Percentiles rank a stretch among this genome's conserved stretches.
These are phyloP conservation scores for Cladorrhinum sp. DNA, from an alignment of 2,329 filamentous ascomycete genomes.

Conservation along the genomic window DNA sequence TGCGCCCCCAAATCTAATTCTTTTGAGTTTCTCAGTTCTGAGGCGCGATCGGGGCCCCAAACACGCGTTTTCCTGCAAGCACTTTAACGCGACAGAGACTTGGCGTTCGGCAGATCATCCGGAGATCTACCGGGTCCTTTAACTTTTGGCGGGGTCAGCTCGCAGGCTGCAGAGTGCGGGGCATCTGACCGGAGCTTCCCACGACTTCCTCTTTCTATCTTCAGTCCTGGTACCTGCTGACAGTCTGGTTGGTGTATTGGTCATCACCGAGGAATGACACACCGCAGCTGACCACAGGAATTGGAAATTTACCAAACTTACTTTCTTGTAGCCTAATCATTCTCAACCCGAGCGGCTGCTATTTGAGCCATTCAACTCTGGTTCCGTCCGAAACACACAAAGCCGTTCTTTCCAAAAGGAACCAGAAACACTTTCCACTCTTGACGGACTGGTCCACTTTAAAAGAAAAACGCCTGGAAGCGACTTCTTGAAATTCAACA, in stretches of 20 bases:
- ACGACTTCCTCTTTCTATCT: constrained; percentile 9
- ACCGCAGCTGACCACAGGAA: constrained; percentile 20
- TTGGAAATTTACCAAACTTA: background rate
- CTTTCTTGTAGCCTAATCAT: too few species aligned
- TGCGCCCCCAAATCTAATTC: too few species aligned
- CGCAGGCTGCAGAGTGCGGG: constrained; percentile 6
- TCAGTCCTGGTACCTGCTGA: constrained; percentile 15
- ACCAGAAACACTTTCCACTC: background rate
- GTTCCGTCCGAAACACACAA: background rate
- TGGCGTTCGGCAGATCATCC: constrained; percentile 3
- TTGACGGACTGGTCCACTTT: background rate
- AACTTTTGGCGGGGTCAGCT: background rate
- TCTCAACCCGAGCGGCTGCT: background rate
- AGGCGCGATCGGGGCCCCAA: background rate
- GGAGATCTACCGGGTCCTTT: constrained; percentile 20
- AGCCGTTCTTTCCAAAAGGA: background rate
- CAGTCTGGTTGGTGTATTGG: constrained; percentile 12
- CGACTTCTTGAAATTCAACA: background rate
- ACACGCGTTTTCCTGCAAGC: constrained; percentile 22
- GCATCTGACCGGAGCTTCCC: background rate
- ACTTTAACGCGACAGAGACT: constrained; percentile 17
- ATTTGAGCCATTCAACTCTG: background rate
- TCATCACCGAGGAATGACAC: constrained; percentile 15
- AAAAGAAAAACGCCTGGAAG: background rate
- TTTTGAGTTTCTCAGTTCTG: background rate